A percentile compares a stretch with the other conserved stretches of the same genome.
Evolutionary conservation across 306 rosid genomes (phyloP).

Genomic region (Prunus kanzakura): DNA sequence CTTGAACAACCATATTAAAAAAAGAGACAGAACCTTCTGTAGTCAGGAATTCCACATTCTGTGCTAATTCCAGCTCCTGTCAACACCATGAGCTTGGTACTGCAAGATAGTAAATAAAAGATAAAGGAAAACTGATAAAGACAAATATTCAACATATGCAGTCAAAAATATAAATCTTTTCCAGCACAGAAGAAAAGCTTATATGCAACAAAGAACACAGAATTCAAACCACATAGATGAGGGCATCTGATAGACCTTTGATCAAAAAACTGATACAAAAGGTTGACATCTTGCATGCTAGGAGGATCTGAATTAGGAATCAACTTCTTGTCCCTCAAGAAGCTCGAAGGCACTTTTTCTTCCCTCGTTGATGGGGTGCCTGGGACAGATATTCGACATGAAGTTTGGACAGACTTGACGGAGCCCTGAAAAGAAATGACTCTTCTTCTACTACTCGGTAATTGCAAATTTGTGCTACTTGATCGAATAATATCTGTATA

Average conservation of each 20-base stretch:
- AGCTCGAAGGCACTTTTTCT: conserved; percentile 32
- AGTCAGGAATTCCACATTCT: conserved; percentile 96
- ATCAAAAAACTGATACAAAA: conserved; percentile 64
- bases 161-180: not conserved
- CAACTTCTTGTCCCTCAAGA: conserved; percentile 51
- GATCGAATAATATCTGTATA: conserved; percentile 38
- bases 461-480: conserved; percentile 32
- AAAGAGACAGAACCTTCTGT: conserved; percentile 62
- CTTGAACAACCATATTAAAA: not conserved
- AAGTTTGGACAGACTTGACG: conserved; percentile 51
- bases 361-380: conserved; percentile 34
- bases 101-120: conserved; percentile 30
- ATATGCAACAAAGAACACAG: not conserved
- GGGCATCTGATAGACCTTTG: conserved; percentile 46
- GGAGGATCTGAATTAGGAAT: conserved; percentile 91
- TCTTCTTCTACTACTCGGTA: conserved; percentile 32
- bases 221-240: not conserved
- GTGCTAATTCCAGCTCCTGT: conserved; percentile 96
- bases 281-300: conserved; percentile 55
- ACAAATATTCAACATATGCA: not conserved
- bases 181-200: conserved; percentile 3
- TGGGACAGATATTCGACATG: conserved; percentile 44
- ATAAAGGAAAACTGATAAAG: conserved; percentile 18
- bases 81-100: conserved; percentile 67
- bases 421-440: conserved; percentile 32